Evolutionary conservation across 371 early-diverging fungal genomes (phyloP).

Genomic region (Ordospora pajunii): DNA sequence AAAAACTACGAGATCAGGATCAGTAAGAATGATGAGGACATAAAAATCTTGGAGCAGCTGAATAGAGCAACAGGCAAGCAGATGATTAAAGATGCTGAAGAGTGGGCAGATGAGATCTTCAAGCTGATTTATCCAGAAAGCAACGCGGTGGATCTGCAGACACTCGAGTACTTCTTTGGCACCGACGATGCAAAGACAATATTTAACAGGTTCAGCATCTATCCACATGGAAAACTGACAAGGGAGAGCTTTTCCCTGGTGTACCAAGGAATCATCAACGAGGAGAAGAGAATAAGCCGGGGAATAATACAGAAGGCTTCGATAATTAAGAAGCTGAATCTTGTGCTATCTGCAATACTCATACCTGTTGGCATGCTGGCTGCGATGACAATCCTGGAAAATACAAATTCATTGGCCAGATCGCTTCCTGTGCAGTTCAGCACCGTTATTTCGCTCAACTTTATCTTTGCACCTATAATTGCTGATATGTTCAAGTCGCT

Average conservation of each 20-base stretch:
- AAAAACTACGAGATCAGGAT: slow-evolving; percentile 35
- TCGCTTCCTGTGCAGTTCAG: slow-evolving; percentile 12
- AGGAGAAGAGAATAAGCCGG: slow-evolving; percentile 24
- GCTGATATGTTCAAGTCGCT: slow-evolving; percentile 41
- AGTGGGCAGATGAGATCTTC: slow-evolving; percentile 28
- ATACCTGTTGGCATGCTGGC: slow-evolving; percentile 6
- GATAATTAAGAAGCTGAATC: slow-evolving; percentile 22
- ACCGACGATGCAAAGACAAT: slow-evolving; percentile 18
- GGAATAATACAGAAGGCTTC: slow-evolving; percentile 37
- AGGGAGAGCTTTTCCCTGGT: slow-evolving; percentile 19
- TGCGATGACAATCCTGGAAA: background rate
- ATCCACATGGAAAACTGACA: slow-evolving; percentile 13
- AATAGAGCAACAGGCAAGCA: slow-evolving; percentile 17
- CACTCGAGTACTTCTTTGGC: slow-evolving; percentile 19
- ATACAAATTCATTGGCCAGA: background rate
- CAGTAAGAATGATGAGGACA: slow-evolving; percentile 29
- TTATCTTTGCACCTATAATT: slow-evolving; percentile 39
- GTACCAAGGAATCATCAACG: slow-evolving; percentile 29
- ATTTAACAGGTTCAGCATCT: slow-evolving; percentile 14
- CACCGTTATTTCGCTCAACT: slow-evolving; percentile 25
- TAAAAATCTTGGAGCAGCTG: slow-evolving; percentile 15
- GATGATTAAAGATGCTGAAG: background rate
- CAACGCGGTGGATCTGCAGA: background rate
- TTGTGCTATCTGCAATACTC: background rate
- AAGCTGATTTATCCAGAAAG: background rate